Evolutionary conservation across 176 grass and related monocot species (phyloP), one percentile per base, ranked within the genome.

Genomic region (Ananas comosus): DNA sequence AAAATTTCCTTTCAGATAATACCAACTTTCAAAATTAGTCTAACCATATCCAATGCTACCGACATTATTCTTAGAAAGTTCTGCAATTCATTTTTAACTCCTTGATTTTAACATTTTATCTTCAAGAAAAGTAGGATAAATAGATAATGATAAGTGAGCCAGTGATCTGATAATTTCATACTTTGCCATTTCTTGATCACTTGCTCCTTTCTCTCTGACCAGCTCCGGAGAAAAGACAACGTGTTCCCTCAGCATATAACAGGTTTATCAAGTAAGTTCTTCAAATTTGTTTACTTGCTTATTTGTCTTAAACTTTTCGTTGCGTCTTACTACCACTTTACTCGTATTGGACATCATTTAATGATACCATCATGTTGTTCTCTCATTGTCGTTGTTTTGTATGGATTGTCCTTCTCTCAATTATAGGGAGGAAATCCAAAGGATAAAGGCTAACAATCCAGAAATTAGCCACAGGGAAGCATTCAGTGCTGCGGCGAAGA

Each of bases 381-480:
- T 69, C 7, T 65, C 9, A 63, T 61, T 61, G 0, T 61, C 16
- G 42, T 57, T 33, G 12, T 54, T 71, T 47, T 13, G 16, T 19
- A 63, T 73, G 13, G 8, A 16, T 54, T 80, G 53, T 64, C 12
- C 79, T 61, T 13, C 73, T 84, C 23, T 64, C 7, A 18, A 64
- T 8, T 19, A 70, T 25, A 96, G 92, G 86, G 88, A 92, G 66
- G 92, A 96, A 70, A 96, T 96, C 80, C 88, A 92, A 53, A 92
- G 92, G 88, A 96, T 96, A 80, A 96, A 96, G 58, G 80, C 79
- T 22, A 89, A 83, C 70, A 91, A 96, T 72, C 88, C 92, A 49
- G 88, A 96, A 12, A 96, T 96, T 73, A 96, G 81, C 67, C 92
- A 96, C 61, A 80, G 86, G 69, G 88, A 92, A 76, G 92, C 92